Base-by-base conservation (phyloP, 345 rosid species). In the Citrus cavaleriei region DNA sequence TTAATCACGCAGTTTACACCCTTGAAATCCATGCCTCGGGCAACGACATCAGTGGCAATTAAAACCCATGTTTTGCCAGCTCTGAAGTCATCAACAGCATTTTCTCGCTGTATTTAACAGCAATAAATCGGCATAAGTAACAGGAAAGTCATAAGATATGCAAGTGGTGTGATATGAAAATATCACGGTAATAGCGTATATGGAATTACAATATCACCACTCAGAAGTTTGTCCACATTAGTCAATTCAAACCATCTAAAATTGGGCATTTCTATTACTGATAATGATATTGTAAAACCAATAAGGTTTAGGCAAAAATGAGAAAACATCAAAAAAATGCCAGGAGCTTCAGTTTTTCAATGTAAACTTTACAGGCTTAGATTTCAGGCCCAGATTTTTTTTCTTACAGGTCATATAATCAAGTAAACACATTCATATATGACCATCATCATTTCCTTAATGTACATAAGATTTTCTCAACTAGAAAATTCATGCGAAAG, bases 21-120 rank as follows among this genome's bases (percentile, higher is more conserved):
- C 85, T 96, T 96, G 88, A 96, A 96, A 85, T 96, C 99, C 99
- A 96, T 93, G 32, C 98, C 99, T 25, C 97, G 92, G 62, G 97
- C 98, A 35, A 96, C 86, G 73, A 96, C 95, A 86, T 96, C 99
- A 30, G 97, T 96, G 65, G 98, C 99, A 25, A 96, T 94, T 79
- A 96, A 80, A 61, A 96, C 97, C 98, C 99, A 96, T 65, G 87
- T 90, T 81, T 93, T 90, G 21, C 97, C 97, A 12, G 90, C 91
- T 82, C 99, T 88, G 81, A 95, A 95, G 81, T 87, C 84, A 82
- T 94, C 91, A 18, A 94, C 96, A 21, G 90, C 95, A 58, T 89
- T 88, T 75, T 92, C 97, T 16, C 98, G 86, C 99, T 96, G 90
- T 76, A 78, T 81, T 62, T 75, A 76, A 70, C 16, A 34, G 68